Base-by-base conservation (phyloP, 179 eudicot species). In the Sideroxylon spinosum region DNA sequence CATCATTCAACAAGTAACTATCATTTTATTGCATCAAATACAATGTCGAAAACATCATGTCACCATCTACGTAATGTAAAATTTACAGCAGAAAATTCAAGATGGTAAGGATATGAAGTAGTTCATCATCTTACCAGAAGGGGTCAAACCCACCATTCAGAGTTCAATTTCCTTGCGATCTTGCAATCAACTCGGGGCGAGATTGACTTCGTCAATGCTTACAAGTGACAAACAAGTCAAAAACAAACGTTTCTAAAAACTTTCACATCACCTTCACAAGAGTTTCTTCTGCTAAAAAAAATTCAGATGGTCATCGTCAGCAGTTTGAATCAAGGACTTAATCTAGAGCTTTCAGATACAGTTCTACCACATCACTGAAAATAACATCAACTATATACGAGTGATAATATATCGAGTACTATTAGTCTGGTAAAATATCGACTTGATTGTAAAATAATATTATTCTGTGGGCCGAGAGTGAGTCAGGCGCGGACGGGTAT, bases 401-500 rank as follows among this genome's bases (percentile, higher is more conserved):
- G 25, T 16, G 22, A 49, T 19, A 48, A 49, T 19, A 48, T 61
- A 25, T 48, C 0, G 44, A 37, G 44, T 37, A 37, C 44, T 37
- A 37, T 37, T 37, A 37, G 44, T 37, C 44, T 37, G 5, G 44
- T 37, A 37, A 37, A 37, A 37, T 37, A 37, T 37, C 44, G 44
- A 37, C 44, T 37, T 37, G 44, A 37, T 37, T 37, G 44, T 37
- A 6, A 37, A 37, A 37, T 37, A 37, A 37, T 37, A 37, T 37
- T 6, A 4, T 37, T 37, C 56, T 52, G 16, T 52, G 56, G 56
- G 16, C 12, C 14, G 56, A 9, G 16, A 9, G 14, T 52, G 28
- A 79, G 44, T 91, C 87, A 91, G 63, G 89, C 82, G 79, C 84
- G 86, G 84, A 90, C 89, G 85, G 93, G 86, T 82, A 89, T 84